These are phyloP conservation scores for Fusarium brachygibbosum DNA, from an alignment of 2,329 filamentous ascomycete species.

Conservation along the genomic window DNA sequence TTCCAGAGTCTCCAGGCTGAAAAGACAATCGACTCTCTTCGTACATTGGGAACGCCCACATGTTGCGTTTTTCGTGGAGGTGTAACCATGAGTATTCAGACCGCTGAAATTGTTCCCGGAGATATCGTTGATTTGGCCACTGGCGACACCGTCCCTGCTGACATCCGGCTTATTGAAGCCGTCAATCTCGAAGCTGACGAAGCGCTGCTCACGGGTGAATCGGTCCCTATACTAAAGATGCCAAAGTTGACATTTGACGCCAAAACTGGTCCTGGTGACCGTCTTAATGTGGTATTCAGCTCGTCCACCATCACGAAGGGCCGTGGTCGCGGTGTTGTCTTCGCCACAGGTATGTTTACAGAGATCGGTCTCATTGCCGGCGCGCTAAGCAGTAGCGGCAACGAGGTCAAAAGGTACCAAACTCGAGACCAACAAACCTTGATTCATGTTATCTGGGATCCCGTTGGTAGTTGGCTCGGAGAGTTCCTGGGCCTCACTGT, in stretches of 20 bases:
- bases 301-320: constrained; percentile 71
- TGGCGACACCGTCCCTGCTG: constrained; percentile 70
- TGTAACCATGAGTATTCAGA: constrained; percentile 51
- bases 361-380: constrained; percentile 71
- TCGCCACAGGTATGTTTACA: constrained; percentile 71
- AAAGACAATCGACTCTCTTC: constrained; percentile 58
- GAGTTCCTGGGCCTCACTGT: constrained; percentile 62
- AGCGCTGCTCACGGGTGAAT: constrained; percentile 72
- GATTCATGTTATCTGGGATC: constrained; percentile 3
- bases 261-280: constrained; percentile 61
- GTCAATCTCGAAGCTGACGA: constrained; percentile 76
- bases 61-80: constrained; percentile 57
- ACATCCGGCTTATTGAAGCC: constrained; percentile 65
- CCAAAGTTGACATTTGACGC: constrained; percentile 56
- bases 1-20: constrained; percentile 59
- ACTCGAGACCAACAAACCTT: constrained; percentile 5
- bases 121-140: constrained; percentile 65
- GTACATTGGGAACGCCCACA: constrained; percentile 54
- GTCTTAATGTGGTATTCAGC: constrained; percentile 70
- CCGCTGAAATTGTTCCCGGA: constrained; percentile 64
- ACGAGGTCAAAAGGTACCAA: constrained; percentile 15
- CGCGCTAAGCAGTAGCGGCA: constrained; percentile 51
- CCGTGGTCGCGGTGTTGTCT: constrained; percentile 69
- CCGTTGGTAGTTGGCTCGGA: constrained; percentile 37
- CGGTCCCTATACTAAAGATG: constrained; percentile 67